Evolutionary conservation across 192 early-diverging fungal genomes (phyloP), one percentile per base, ranked within the genome.

Genomic region (Gryganskiella cystojenkinii): DNA sequence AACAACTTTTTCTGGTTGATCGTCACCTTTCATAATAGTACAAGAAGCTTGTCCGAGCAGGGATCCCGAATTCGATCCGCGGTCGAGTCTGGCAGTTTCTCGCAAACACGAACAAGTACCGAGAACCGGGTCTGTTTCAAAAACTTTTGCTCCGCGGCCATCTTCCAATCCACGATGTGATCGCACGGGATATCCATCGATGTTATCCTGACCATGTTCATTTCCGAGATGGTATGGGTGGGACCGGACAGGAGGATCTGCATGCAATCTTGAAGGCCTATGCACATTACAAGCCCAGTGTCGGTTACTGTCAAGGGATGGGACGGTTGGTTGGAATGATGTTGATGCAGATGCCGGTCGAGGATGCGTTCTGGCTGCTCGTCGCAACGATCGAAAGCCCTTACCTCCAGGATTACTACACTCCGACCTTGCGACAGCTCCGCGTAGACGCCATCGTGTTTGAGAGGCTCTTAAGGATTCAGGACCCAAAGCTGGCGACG

Each of bases 271-370:
- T 99, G n/a, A 87, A 89, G 35, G 94, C 94, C 3, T 99, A 96
- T 69, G 93, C 96, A 11, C 89, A 94, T 28, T 93, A 95, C 82
- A 95, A 98, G 64, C 86, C 87, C 8, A 71, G 80, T 31, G 80
- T 98, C 5, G 97, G 95, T 27, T 99, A 99, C 82, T 97, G 96
- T 72, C 97, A 98, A 69, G 97, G 97, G 3, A 98, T 98, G 96
- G 95, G 95, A 7, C 87, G 95, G 54, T 71, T 99, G 45, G 97
- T 91, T 6, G 96, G 96, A 0, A 89, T 95, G 83, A 90, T 98
- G 81, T 73, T 99, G 57, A 98, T 98, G 87, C 86, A 92, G 4
- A 89, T 95, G 85, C 80, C 87, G 17, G 84, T 91, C 27, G 94
- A 98, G 87, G 93, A 94, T 40, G 85, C 92, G 2, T 98, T 98